Evolutionary conservation across 805 yeast genomes (phyloP), one percentile per base, ranked within the genome.

Genomic region (Candida peoriensis): DNA sequence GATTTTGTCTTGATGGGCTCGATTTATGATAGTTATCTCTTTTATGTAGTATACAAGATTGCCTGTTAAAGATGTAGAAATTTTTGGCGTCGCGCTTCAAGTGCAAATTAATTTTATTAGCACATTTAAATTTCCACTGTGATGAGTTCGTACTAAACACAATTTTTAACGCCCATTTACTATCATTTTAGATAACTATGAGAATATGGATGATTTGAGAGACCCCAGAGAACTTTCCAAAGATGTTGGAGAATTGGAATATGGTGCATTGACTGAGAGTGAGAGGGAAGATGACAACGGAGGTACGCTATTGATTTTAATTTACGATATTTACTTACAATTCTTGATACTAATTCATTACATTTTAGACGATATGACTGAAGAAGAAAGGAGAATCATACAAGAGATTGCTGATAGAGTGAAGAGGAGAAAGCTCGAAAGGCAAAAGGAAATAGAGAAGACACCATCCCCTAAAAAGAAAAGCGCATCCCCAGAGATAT

Each of bases 211-310:
- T 17, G 44, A 43, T 21, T 31, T 37, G 9, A 23, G 41, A 12
- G 46, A 43, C 28, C 46, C 46, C 2, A 26, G 46, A 21, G 44
- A 35, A 17, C 11, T 33, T 5, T 16, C 18, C 0, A 8, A 13
- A 7, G 40, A 35, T 14, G n/a, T 16, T 7, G 36, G 24, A 11
- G 36, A 31, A 13, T 28, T 24, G 5, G 36, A 33, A 2, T 41
- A 38, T 12, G 44, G 42, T 20, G 37, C 36, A 5, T 21, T 40
- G 12, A 40, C 46, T 2, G 46, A 43, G n/a, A n/a, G n/a, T 20
- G 42, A 43, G 9, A 35, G 31, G 28, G 27, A 24, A 24, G 38
- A 38, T 38, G 26, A 16, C 38, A 24, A 14, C n/a, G 16, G 8
- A 8, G 11, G n/a, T 4, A n/a, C 6, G 4, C 18, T 5, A 6